Evolutionary conservation across 2,329 filamentous ascomycete species (phyloP).

Genomic region (Akanthomyces dipterigenus): DNA sequence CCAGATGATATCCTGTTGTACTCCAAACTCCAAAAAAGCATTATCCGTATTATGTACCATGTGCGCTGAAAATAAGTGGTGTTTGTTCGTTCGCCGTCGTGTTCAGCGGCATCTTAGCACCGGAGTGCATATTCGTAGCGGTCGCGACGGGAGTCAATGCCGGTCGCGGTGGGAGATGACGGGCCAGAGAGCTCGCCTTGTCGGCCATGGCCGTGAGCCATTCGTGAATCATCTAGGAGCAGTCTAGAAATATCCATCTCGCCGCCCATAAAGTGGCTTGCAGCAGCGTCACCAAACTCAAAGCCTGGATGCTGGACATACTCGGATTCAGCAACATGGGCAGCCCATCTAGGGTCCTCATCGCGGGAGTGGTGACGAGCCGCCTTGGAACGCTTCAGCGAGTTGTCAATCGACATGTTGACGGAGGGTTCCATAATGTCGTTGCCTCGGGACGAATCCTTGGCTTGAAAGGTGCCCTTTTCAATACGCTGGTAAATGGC

Average conservation of each 20-base stretch:
- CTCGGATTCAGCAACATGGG: constrained; percentile 28
- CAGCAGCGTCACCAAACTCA: constrained; percentile 38
- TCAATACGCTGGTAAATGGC: constrained; percentile 51
- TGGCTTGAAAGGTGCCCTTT: constrained; percentile 43
- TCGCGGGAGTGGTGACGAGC: constrained; percentile 38
- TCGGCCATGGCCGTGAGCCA: constrained; percentile 20
- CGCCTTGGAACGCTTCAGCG: constrained; percentile 33
- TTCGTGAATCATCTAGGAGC: constrained; percentile 46
- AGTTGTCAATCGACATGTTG: constrained; percentile 42
- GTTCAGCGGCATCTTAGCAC: constrained; percentile 12
- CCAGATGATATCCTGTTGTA: constrained; percentile 4
- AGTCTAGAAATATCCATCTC: constrained; percentile 59
- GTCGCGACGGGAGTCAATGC: constrained; percentile 17
- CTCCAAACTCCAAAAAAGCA: constrained; percentile 12
- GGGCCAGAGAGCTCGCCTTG: constrained; percentile 22
- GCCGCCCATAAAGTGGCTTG: constrained; percentile 36
- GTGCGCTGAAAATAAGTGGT: constrained; percentile 6
- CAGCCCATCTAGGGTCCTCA: constrained; percentile 39
- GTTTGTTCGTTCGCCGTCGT: neutral
- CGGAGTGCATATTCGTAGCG: constrained; percentile 15
- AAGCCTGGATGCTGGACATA: constrained; percentile 25
- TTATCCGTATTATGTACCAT: neutral
- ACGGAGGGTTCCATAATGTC: constrained; percentile 45
- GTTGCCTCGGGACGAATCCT: constrained; percentile 34
- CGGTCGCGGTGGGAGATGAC: constrained; percentile 17